Base-by-base conservation (phyloP, 345 rosid genomes). In the Lumnitzera littorea region DNA sequence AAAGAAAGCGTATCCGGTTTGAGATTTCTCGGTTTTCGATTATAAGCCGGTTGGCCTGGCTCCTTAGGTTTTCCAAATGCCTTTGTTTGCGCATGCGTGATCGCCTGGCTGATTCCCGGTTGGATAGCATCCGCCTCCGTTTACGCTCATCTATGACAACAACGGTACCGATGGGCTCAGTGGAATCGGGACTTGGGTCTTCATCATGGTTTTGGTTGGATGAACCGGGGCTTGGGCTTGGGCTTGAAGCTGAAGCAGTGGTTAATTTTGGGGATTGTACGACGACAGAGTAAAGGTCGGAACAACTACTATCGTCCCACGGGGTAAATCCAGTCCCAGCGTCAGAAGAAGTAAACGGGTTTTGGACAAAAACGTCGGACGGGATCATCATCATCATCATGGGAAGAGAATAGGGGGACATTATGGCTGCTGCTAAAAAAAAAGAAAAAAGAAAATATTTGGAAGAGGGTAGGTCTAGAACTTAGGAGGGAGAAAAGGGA, bases 41-140 rank as follows among this genome's bases (percentile, higher is more conserved):
- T 70, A 74, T 74, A 16, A 92, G 77, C 76, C 76, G 86, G 80
- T 74, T 85, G 80, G 53, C 76, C 69, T 84, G 88, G 68, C 81
- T 81, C 76, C 86, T 81, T 70, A 92, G 62, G 76, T 84, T 84
- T 62, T 89, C 90, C 69, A 84, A 64, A 67, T 87, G 91, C 78
- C 61, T 84, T 67, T 87, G 95, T 60, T 89, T 87, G 62, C 96
- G 85, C 88, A 82, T 81, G 70, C 96, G 80, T 0, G 96, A 92
- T 67, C 96, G 76, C 77, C 87, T 77, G 13, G 98, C 96, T 4
- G 98, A 89, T 53, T 92, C 94, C 62, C 98, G 83, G 82, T 92
- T 92, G 58, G 98, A 92, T 51, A 85, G 62, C 98, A 80, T 89
- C 51, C 98, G 78, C 71, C 81, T 82, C 55, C 73, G 66, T 73